Percentiles rank a stretch among this genome's conserved stretches.
Evolutionary conservation across 2,329 filamentous ascomycete species (phyloP).

Genomic region (Magnaporthiopsis poae): DNA sequence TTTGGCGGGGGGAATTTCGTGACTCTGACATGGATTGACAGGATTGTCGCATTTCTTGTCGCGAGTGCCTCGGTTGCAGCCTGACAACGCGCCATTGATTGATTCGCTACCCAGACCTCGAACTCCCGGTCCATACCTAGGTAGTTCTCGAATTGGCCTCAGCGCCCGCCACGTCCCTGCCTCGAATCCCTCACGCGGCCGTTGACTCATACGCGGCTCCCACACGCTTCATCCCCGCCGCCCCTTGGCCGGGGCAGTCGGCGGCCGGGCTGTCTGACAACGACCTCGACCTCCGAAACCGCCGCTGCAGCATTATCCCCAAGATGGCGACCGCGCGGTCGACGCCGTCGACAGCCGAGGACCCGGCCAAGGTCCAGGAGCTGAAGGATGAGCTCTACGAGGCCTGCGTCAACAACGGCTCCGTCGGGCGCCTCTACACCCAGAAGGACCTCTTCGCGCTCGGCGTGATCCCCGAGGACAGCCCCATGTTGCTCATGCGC

Average conservation of each 20-base stretch:
- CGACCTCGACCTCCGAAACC: neutral
- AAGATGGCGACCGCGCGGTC: conserved; percentile 15
- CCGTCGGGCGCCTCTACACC: conserved; percentile 40
- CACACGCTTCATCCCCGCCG: neutral
- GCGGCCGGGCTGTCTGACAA: neutral
- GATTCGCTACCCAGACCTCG: neutral
- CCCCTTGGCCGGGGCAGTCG: neutral
- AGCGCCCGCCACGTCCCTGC: neutral
- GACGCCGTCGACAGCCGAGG: conserved; percentile 14
- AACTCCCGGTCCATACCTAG: neutral
- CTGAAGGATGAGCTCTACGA: conserved; percentile 50
- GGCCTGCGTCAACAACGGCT: conserved; percentile 39
- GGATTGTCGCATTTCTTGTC: neutral
- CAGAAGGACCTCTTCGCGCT: conserved; percentile 50
- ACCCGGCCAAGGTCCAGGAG: conserved; percentile 34
- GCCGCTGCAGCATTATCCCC: neutral
- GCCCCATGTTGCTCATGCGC: conserved; percentile 43
- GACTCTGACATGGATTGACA: no score
- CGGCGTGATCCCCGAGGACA: conserved; percentile 44
- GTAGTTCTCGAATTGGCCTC: neutral
- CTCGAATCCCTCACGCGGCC: neutral
- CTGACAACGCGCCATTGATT: neutral
- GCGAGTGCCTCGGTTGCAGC: neutral
- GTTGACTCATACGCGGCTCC: neutral
- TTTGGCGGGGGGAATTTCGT: neutral